Conservation (phyloP, 2,329 filamentous ascomycete genomes). For the Phyllosticta paracitricarpa region DNA sequence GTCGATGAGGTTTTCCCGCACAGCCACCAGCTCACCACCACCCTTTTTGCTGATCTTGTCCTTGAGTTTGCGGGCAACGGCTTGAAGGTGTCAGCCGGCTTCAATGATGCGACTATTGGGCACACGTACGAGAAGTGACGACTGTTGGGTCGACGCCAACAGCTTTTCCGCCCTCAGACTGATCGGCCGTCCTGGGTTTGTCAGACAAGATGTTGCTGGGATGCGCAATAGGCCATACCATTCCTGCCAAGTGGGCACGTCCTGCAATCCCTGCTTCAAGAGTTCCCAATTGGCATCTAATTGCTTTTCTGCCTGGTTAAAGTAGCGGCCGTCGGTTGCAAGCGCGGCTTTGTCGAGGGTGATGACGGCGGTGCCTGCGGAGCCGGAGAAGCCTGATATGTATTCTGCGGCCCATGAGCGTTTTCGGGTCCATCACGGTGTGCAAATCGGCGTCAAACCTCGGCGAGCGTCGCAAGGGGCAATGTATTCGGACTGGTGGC, state of each 20-base stretch:
- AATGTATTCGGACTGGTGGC: constrained; percentile 96
- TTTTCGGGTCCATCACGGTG: constrained; percentile 11
- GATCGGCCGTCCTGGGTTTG: constrained; percentile 53
- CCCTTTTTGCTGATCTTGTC: constrained; percentile 83
- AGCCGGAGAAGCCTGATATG: constrained; percentile 90
- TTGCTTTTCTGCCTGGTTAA: constrained; percentile 89
- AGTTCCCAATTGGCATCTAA: constrained; percentile 86
- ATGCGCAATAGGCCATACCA: constrained; percentile 47
- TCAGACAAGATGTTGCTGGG: neutral
- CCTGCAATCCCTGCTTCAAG: constrained; percentile 84
- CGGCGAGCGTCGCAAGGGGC: constrained; percentile 87
- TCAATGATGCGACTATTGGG: neutral
- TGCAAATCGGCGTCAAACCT: constrained; percentile 34
- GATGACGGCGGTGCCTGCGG: constrained; percentile 84
- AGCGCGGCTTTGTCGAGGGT: constrained; percentile 78
- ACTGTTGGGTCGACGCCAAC: constrained; percentile 88
- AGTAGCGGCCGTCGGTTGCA: constrained; percentile 93
- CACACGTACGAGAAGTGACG: constrained; percentile 53
- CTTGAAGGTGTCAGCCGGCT: constrained; percentile 18
- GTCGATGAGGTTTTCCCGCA: constrained; percentile 82
- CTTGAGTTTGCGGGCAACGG: constrained; percentile 62
- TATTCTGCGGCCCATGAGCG: constrained; percentile 45
- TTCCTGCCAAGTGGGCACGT: constrained; percentile 95
- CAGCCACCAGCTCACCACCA: constrained; percentile 62
- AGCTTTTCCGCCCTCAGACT: constrained; percentile 74